Evolutionary conservation across 2,329 filamentous ascomycete genomes (phyloP), one percentile per base, ranked within the genome.

Genomic region (Neonectria faginata): DNA sequence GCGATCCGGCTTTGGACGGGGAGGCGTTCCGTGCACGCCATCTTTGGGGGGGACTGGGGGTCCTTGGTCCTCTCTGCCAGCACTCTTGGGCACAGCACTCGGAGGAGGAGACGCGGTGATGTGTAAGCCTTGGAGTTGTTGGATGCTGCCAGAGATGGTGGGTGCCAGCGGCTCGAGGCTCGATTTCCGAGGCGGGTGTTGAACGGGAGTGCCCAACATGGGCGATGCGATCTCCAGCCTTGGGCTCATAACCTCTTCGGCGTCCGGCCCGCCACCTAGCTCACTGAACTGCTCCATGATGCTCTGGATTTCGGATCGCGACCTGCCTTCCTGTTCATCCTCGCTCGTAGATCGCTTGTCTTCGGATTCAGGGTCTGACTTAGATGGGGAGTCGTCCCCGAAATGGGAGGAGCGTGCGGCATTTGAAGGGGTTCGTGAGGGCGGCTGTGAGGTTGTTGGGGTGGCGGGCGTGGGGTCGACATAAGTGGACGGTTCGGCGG

Each of bases 201-300:
- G 87, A 12, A 86, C 77, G 3, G 89, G 83, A 55, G 84, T 85
- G n/a, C 87, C 85, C 45, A 96, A 83, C 70, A 93, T 86, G 6
- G 94, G 93, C 31, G 91, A 91, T n/a, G 93, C 88, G 64, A 95
- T 86, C 78, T 95, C 94, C 47, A 97, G 79, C 31, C 93, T 87
- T 5, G 94, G 94, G 67, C 94, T 97, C 93, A 97, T 97, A 75
- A 97, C 93, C 78, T 97, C 93, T 55, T 95, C 90, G 66, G 87
- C 89, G 5, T 86, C 90, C 2, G 89, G 91, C 0, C 90, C 92
- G 56, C 89, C 88, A 29, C 88, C 88, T 55, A 88, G 88, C 74
- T 92, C 89, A 71, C 91, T 90, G 73, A 98, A 98, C 79, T 98
- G 96, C 67, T 93, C 93, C 93, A 99, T 98, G 77, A 99, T 98